Conservation (phyloP, 768 basidiomycete genomes). For the Cystofilobasidium ferigula region DNA sequence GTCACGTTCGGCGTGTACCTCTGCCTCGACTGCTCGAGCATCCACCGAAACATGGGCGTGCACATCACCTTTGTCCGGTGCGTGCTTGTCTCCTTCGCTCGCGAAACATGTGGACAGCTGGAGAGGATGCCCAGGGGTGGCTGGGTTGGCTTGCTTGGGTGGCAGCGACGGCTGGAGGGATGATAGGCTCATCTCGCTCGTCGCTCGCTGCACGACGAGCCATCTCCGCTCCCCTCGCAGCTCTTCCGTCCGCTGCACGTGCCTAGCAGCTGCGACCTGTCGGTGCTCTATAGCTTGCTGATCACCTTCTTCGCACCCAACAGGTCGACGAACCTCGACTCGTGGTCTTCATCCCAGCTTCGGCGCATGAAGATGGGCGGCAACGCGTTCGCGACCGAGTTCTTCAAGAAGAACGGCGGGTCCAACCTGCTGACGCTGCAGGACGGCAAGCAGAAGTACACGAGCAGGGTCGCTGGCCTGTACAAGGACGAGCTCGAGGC, state of each 20-base stretch:
- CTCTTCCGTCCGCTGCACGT: too few relatives aligned
- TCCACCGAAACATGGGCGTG: slow-evolving; percentile 93
- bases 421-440: slow-evolving; percentile 54
- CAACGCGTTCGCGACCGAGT: slow-evolving; percentile 73
- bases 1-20: slow-evolving; percentile 96
- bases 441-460: slow-evolving; percentile 83
- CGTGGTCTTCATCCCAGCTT: slow-evolving; percentile 80
- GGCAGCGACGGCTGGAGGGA: too few relatives aligned
- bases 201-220: too few relatives aligned
- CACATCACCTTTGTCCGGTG: slow-evolving; percentile 95
- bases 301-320: neutral
- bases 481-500: slow-evolving; percentile 85
- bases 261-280: too few relatives aligned
- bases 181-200: too few relatives aligned
- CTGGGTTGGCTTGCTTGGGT: too few relatives aligned
- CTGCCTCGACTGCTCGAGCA: slow-evolving; percentile 89
- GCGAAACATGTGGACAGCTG: too few relatives aligned
- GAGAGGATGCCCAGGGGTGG: too few relatives aligned
- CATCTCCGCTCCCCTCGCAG: neutral
- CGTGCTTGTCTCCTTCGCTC: slow-evolving; percentile 32
- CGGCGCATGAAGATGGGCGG: slow-evolving; percentile 95
- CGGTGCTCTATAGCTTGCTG: neutral
- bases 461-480: slow-evolving; percentile 64
- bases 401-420: slow-evolving; percentile 80
- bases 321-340: slow-evolving; percentile 92